These are phyloP conservation scores for Clausena lansium DNA, from an alignment of 345 rosid genomes.

Conservation along the genomic window DNA sequence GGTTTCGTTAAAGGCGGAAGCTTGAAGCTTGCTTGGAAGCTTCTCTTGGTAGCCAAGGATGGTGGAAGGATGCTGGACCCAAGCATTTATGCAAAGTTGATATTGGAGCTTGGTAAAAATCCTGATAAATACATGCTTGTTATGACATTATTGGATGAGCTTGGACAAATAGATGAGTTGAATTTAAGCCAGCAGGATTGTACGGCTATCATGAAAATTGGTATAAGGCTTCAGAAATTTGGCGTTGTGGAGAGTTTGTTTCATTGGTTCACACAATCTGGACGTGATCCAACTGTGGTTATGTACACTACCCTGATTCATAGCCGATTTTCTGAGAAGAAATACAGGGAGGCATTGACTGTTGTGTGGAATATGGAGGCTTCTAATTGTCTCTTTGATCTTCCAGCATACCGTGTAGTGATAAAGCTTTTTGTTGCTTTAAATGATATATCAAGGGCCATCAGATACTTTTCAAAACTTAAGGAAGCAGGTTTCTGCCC, in stretches of 20 bases:
- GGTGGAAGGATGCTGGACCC: slow-evolving; percentile 62
- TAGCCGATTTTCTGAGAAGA: slow-evolving; percentile 54
- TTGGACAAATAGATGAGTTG: slow-evolving; percentile 64
- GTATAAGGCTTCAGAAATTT: slow-evolving; percentile 54
- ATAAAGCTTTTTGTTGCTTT: slow-evolving; percentile 72
- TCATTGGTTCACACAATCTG: slow-evolving; percentile 62
- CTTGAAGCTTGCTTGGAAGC: slow-evolving; percentile 66
- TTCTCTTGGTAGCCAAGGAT: slow-evolving; percentile 49
- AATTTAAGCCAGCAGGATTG: slow-evolving; percentile 69
- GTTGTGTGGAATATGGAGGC: slow-evolving; percentile 90
- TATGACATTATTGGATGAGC: slow-evolving; percentile 49
- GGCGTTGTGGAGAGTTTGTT: slow-evolving; percentile 63
- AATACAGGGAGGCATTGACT: slow-evolving; percentile 75
- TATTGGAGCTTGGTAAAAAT: slow-evolving; percentile 65
- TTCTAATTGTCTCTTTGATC: slow-evolving; percentile 68
- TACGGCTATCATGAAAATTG: slow-evolving; percentile 82
- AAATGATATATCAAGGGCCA: slow-evolving; percentile 72
- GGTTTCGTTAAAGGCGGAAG: slow-evolving; percentile 71
- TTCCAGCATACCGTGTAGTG: slow-evolving; percentile 78
- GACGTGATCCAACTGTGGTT: slow-evolving; percentile 55
- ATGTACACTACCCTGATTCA: slow-evolving; percentile 90
- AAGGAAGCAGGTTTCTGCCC: slow-evolving; percentile 87
- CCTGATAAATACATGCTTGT: slow-evolving; percentile 65
- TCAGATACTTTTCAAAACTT: slow-evolving; percentile 70
- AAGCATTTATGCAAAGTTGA: slow-evolving; percentile 64